A percentile compares a stretch with the other conserved stretches of the same genome.
These are phyloP conservation scores for Elongisporangium undulatum DNA, from an alignment of 352 stramenopile genomes.

Conservation along the genomic window DNA sequence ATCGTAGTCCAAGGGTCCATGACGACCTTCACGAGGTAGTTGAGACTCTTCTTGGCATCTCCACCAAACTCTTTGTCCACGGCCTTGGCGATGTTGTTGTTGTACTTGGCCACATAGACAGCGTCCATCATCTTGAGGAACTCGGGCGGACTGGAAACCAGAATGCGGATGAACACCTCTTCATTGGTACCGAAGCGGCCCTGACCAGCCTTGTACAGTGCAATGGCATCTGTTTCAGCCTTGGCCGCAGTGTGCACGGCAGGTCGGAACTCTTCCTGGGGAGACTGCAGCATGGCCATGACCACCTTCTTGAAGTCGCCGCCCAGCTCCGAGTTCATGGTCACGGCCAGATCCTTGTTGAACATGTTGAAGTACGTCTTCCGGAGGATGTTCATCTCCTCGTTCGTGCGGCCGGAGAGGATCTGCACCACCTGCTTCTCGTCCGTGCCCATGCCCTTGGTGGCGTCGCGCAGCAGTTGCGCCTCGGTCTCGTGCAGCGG, in stretches of 20 bases:
- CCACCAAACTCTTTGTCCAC: constrained; percentile 82
- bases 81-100: constrained; percentile 71
- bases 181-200: constrained; percentile 72
- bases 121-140: constrained; percentile 65
- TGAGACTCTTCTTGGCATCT: constrained; percentile 66
- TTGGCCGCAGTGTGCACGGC: constrained; percentile 58
- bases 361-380: constrained; percentile 71
- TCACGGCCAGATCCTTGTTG: constrained; percentile 64
- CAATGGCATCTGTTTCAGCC: constrained; percentile 56
- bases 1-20: constrained; percentile 65
- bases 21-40: constrained; percentile 44
- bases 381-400: constrained; percentile 77
- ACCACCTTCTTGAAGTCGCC: constrained; percentile 75
- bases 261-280: constrained; percentile 49
- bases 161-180: constrained; percentile 55
- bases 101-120: constrained; percentile 75
- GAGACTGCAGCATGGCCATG: constrained; percentile 61
- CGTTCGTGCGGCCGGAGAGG: constrained; percentile 61
- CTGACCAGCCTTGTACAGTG: constrained; percentile 76
- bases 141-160: constrained; percentile 53
- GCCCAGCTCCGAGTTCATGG: constrained; percentile 59
- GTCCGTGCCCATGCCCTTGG: constrained; percentile 67
- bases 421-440: constrained; percentile 70
- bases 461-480: constrained; percentile 58
- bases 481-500: constrained; percentile 67